Evolutionary conservation across 495 filamentous ascomycete species (phyloP), one percentile per base, ranked within the genome.

Genomic region (Neurospora tetrasperma): DNA sequence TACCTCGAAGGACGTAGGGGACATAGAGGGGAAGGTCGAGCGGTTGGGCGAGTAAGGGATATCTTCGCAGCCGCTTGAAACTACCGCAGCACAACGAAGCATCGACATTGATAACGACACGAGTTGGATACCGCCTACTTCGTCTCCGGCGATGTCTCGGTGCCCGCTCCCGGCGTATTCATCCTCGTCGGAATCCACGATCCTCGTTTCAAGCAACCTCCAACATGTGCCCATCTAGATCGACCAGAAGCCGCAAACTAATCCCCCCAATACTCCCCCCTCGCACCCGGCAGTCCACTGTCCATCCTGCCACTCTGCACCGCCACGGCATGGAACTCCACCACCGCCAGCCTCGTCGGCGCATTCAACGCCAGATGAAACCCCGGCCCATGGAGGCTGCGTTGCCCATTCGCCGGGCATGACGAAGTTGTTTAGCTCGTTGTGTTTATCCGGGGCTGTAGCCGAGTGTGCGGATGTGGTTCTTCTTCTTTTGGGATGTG

Each of bases 211-310:
- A 82, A 62, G 83, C 82, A n/a, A 75, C 82, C 75, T 85, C 82
- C 40, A 85, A 69, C 74, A 75, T 71, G 79, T 79, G 82, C 2
- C 84, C 83, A 74, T 83, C 80, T 0, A 78, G 76, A 77, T 84
- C 83, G 3, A 81, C 70, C 46, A 85, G 81, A 85, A 20, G 81
- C 81, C 8, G 80, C 83, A 72, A 81, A 84, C n/a, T 85, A 85
- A 16, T 31, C 72, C 72, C 68, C n/a, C n/a, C n/a, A n/a, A n/a
- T n/a, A n/a, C n/a, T n/a, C n/a, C n/a, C n/a, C n/a, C 66, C 83
- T 79, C 43, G 82, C 40, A 0, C 83, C 84, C 0, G 84, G 84
- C 62, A 73, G 48, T 0, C 84, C 83, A 73, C 83, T 80, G 66
- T 77, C 74, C 14, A 9, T 74, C 5, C 80, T 83, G 0, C 82